These are phyloP conservation scores for Elsinoe australis DNA, from an alignment of 2,329 filamentous ascomycete genomes.

Conservation along the genomic window DNA sequence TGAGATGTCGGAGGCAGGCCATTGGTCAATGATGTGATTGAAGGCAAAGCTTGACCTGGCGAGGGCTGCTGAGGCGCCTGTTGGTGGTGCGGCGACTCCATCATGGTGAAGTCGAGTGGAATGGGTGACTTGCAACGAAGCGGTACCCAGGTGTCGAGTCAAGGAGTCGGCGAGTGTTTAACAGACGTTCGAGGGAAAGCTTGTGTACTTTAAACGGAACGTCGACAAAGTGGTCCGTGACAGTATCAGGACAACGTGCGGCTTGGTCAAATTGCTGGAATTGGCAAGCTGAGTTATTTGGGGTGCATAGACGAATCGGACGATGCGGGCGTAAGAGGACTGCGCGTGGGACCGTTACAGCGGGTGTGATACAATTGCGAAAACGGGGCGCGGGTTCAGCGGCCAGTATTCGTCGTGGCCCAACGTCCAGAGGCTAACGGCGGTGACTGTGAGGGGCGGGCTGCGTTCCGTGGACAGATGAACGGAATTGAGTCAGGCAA, in stretches of 20 bases:
- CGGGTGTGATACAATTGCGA: constrained; percentile 13
- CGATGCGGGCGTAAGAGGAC: constrained; percentile 1
- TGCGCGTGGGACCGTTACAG: constrained; percentile 16
- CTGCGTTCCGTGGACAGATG: background rate
- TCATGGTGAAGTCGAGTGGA: too few species aligned
- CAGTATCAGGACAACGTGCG: background rate
- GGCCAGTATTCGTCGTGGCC: constrained; percentile 10
- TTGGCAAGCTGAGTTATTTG: background rate
- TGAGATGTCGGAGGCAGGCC: constrained; percentile 26
- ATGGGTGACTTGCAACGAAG: too few species aligned
- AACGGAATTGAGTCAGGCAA: constrained; percentile 7
- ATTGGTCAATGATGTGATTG: constrained; percentile 33
- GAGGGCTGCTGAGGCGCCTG: constrained; percentile 19
- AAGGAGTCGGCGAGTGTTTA: constrained; percentile 11
- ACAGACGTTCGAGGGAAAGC: constrained; percentile 5
- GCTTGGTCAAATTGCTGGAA: background rate
- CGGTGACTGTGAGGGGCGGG: background rate
- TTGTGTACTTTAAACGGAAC: constrained; percentile 10
- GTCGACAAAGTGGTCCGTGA: constrained; percentile 6
- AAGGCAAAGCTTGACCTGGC: constrained; percentile 25
- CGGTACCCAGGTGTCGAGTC: background rate
- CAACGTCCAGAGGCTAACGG: background rate
- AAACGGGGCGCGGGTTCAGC: constrained; percentile 2
- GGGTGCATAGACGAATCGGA: constrained; percentile 2
- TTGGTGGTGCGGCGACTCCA: constrained; percentile 17